phyloP scores from a whole-genome alignment of 257 asterid species.

The Fraxinus quadrangulata region DNA sequence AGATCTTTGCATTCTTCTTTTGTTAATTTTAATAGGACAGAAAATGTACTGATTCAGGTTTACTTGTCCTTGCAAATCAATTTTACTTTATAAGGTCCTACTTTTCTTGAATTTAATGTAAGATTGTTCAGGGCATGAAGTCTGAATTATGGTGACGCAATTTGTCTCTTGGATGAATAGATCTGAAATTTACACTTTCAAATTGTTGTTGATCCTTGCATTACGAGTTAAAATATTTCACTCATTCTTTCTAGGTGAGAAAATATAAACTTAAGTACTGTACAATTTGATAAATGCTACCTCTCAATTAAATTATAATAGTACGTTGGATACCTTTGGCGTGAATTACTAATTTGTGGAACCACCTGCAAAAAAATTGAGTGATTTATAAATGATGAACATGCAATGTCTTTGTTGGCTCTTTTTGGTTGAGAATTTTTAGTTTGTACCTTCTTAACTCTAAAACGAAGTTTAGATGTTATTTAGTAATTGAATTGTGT shows the following conservation, averaged over 20 bases:
- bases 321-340: not conserved
- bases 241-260: not conserved
- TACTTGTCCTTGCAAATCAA: not conserved
- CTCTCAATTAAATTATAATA: not conserved
- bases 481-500: not conserved
- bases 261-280: too few relatives aligned
- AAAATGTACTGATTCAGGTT: not conserved
- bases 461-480: not conserved
- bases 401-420: not conserved
- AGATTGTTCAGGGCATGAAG: not conserved
- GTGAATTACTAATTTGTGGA: not conserved
- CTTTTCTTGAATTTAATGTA: not conserved
- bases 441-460: not conserved
- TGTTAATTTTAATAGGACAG: not conserved
- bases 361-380: not conserved
- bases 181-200: too few relatives aligned
- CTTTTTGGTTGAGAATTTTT: not conserved
- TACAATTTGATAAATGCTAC: not conserved
- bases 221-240: not conserved
- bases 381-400: not conserved
- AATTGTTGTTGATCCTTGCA: not conserved
- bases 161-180: not conserved
- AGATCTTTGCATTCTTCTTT: not conserved
- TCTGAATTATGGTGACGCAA: not conserved
- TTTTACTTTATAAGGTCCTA: not conserved